A percentile compares a stretch with the other conserved stretches of the same genome.
These are phyloP conservation scores for Phytophthora idaei DNA, from an alignment of 352 stramenopile genomes.

Conservation along the genomic window DNA sequence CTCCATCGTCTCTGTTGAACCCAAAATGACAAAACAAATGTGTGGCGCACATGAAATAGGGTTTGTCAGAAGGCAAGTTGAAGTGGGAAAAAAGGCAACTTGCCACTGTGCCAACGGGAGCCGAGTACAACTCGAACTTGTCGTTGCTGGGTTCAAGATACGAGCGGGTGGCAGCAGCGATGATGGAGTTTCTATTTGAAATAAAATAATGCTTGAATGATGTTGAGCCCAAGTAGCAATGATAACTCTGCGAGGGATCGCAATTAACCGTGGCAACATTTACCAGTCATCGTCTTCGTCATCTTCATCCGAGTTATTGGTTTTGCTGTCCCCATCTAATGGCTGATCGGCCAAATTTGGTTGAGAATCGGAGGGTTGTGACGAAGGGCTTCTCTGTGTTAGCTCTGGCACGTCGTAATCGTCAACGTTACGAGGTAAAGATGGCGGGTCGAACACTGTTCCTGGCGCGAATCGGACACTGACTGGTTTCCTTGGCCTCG, in stretches of 20 bases:
- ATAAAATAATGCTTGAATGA: too few relatives aligned
- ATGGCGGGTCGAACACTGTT: slow-evolving; percentile 19
- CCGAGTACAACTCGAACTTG: too few relatives aligned
- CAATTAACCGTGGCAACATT: background rate
- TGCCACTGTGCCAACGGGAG: background rate
- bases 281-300: slow-evolving; percentile 44
- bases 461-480: slow-evolving; percentile 34
- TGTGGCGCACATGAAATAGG: background rate
- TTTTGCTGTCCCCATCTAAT: slow-evolving; percentile 7
- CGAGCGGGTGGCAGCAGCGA: too few relatives aligned
- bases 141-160: too few relatives aligned
- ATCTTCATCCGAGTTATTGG: slow-evolving; percentile 24
- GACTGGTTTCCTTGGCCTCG: slow-evolving; percentile 19
- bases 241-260: too few relatives aligned
- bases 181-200: too few relatives aligned
- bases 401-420: slow-evolving; percentile 23
- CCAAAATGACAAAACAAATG: background rate
- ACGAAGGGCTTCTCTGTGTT: slow-evolving; percentile 22
- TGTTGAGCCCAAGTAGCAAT: too few relatives aligned
- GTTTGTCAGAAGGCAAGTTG: background rate
- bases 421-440: slow-evolving; percentile 19
- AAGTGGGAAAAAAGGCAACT: background rate
- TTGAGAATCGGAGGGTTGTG: slow-evolving; percentile 3
- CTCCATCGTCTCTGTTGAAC: slow-evolving; percentile 16
- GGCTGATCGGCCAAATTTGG: background rate